Evolutionary conservation across 805 yeast species (phyloP), one percentile per base, ranked within the genome.

Genomic region (Helenozyma rhizophorensis): DNA sequence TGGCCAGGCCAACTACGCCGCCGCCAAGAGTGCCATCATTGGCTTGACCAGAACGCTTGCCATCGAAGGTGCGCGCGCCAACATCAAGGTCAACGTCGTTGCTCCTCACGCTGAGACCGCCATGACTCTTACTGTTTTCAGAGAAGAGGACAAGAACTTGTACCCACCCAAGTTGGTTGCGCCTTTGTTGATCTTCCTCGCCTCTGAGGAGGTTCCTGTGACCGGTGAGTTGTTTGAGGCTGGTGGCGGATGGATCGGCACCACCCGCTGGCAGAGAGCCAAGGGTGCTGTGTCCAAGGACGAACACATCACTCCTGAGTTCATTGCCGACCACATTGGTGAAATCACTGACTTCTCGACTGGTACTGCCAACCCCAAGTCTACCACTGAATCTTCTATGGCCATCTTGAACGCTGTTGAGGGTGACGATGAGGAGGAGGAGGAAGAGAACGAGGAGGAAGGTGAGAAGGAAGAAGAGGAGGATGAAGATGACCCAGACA

Each of bases 71-170:
- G 78, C 78, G 39, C 86, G 76, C 59, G 56, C 68, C 51, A 78
- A 81, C 54, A 87, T 90, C 47, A 69, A 71, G 51, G 89, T 79
- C 36, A 85, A 89, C 55, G 76, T 78, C 23, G 80, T 88, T 57
- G 97, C 98, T 17, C 98, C 98, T 33, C 96, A 90, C 58, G 97
- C 97, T 18, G 97, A 90, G 54, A 90, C 98, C 27, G 89, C 94
- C 37, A 90, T 90, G 98, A 90, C 98, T 18, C 75, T 77, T 52
- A 83, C 95, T 5, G 80, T 90, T 29, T 84, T 90, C 65, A 74
- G 78, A 29, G 81, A 80, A 29, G 78, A 77, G 40, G 95, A 90
- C 60, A 74, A 81, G 48, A 85, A 86, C 62, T 77, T 80, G 48
- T 87, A 81, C 62, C 86, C 85, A 49, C 89, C 97, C 5, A 76